Evolutionary conservation across 768 basidiomycete genomes (phyloP), one percentile per base, ranked within the genome.

Genomic region (Antrodiella citrinella): DNA sequence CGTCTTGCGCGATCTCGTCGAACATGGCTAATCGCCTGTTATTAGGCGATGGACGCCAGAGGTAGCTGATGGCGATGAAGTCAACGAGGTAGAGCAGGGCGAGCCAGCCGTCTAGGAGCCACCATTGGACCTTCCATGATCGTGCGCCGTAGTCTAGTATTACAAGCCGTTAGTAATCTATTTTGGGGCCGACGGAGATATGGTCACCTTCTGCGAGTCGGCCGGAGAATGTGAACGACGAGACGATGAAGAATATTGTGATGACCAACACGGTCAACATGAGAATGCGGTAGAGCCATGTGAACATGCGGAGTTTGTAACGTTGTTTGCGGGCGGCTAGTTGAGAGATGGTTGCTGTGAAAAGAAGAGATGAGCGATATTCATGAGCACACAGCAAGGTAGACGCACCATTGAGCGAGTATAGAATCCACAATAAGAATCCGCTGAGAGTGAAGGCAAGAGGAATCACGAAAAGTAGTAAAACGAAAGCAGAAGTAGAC

Each of bases 401-500:
- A 48, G 11, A 48, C 55, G 39, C 54, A 91, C 91, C 84, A 59
- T 91, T 93, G 45, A 96, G 71, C 10, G 88, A 80, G 64, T 93
- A 86, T 70, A 95, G 80, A 47, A 95, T 97, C 95, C 95, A 98
- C 55, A 95, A 75, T 21, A 99, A 76, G 74, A 97, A 99, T 1
- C 85, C 84, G 51, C 92, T 95, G n/a, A 99, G 74, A 1, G 92
- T 93, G 68, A 98, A 86, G 1, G 95, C 90, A 45, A 99, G 74
- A 4, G 96, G 96, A 52, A 97, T 83, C 54, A 98, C 88, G 63
- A 98, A 92, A 57, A 96, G 63, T 53, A 99, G 71, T 22, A 96
- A 76, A 45, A 91, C 65, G 48, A 95, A 70, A 0, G 88, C 86
- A 5, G 91, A 91, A 0, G 92, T 91, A 19, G 86, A 88, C 65